Conservation (phyloP, 2,329 filamentous ascomycete species). For the Bertia moriformis region DNA sequence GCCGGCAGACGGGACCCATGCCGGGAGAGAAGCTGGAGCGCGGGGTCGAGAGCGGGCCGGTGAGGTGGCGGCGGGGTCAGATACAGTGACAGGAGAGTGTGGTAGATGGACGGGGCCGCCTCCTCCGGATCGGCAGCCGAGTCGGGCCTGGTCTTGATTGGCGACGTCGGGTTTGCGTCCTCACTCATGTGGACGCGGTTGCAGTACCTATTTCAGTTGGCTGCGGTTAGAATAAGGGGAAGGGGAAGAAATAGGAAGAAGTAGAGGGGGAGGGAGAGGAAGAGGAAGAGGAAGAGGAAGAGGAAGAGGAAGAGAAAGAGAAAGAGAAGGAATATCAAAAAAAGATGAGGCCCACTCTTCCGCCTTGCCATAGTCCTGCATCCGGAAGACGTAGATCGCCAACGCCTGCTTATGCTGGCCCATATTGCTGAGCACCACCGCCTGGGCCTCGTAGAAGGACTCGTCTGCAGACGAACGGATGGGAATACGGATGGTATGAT, state of each 20-base stretch:
- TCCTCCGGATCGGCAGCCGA: conserved; percentile 30
- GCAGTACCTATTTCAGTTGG: conserved; percentile 70
- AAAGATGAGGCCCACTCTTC: conserved; percentile 68
- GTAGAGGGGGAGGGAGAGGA: no score
- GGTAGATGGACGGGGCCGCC: conserved; percentile 67
- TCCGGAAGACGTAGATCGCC: conserved; percentile 94
- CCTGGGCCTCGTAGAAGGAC: conserved; percentile 75
- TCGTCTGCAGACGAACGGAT: conserved; percentile 48
- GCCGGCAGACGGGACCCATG: conserved; percentile 87
- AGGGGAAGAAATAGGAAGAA: conserved; percentile 8
- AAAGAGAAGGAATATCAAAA: not conserved
- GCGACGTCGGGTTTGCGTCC: conserved; percentile 20
- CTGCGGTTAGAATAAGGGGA: conserved; percentile 1
- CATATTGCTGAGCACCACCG: conserved; percentile 87
- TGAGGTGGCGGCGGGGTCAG: conserved; percentile 66
- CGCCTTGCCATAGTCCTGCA: conserved; percentile 73
- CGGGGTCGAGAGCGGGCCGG: conserved; percentile 59
- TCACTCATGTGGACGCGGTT: conserved; percentile 64
- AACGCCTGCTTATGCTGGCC: conserved; percentile 86
- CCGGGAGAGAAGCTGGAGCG: conserved; percentile 73
- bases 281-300: no score
- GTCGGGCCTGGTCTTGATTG: conserved; percentile 19
- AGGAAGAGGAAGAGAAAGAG: not conserved
- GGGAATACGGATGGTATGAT: no score
- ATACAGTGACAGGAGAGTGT: conserved; percentile 79